Evolutionary conservation across 768 basidiomycete species (phyloP).

Genomic region (Austroboletus festivus): DNA sequence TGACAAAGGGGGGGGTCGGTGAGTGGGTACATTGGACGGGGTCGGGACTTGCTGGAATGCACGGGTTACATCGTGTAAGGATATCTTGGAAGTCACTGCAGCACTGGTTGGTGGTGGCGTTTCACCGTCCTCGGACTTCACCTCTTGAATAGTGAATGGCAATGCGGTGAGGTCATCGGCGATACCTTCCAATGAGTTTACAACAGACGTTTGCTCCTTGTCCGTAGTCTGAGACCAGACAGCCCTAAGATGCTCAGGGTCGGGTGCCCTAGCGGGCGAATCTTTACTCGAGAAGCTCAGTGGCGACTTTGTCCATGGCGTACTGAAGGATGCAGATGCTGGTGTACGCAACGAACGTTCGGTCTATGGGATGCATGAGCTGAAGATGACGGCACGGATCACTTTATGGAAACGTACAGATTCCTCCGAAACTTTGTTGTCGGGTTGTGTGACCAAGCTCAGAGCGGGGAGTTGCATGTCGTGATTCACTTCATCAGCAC

Average conservation of each 20-base stretch:
- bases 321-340: conserved; percentile 34
- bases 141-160: conserved; percentile 79
- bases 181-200: conserved; percentile 83
- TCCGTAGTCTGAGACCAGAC: conserved; percentile 80
- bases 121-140: conserved; percentile 83
- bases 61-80: conserved; percentile 76
- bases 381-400: background rate
- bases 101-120: conserved; percentile 67
- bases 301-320: conserved; percentile 53
- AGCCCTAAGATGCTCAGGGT: conserved; percentile 82
- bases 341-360: conserved; percentile 49
- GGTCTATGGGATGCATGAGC: conserved; percentile 29
- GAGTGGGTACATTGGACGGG: conserved; percentile 46
- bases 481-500: conserved; percentile 7
- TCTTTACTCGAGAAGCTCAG: conserved; percentile 62
- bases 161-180: conserved; percentile 77
- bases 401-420: conserved; percentile 44
- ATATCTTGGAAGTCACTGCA: conserved; percentile 66
- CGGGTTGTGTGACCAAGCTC: conserved; percentile 33
- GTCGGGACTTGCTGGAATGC: conserved; percentile 85
- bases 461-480: conserved; percentile 16
- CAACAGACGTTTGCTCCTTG: conserved; percentile 59
- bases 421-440: conserved; percentile 52
- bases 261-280: conserved; percentile 62
- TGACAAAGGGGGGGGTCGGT: conserved; percentile 48